A percentile compares a stretch with the other conserved stretches of the same genome.
These are phyloP conservation scores for Citrus mangshanensis DNA, from an alignment of 345 rosid genomes.

Conservation along the genomic window DNA sequence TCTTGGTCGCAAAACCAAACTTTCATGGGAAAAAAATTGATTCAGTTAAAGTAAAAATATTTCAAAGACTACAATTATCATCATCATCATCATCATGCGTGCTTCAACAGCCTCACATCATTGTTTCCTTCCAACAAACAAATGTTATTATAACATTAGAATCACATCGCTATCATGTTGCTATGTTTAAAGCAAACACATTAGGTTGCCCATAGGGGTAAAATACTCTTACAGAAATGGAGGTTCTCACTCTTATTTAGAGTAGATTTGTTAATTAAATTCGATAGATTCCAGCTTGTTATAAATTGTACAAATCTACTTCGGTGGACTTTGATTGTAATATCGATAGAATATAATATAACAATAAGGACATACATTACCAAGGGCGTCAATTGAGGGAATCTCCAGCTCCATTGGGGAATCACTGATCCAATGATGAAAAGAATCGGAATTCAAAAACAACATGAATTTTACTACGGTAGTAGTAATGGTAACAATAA, in stretches of 20 bases:
- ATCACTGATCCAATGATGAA: constrained; percentile 33
- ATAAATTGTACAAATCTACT: too few species aligned
- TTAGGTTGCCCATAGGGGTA: too few species aligned
- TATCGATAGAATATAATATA: too few species aligned
- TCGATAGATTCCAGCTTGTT: too few species aligned
- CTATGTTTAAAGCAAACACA: not conserved
- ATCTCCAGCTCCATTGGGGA: constrained; percentile 66
- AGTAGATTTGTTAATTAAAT: too few species aligned
- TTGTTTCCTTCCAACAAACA: not conserved
- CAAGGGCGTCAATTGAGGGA: constrained; percentile 68
- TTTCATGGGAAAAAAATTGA: too few species aligned
- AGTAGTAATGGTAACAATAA: too few species aligned
- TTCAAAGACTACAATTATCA: not conserved
- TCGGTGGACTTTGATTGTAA: too few species aligned
- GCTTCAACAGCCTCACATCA: not conserved
- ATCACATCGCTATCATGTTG: not conserved
- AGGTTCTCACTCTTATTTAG: too few species aligned
- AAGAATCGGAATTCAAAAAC: not conserved
- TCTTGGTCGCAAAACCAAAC: not conserved
- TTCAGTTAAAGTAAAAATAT: too few species aligned
- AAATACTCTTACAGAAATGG: too few species aligned
- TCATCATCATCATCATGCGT: not conserved
- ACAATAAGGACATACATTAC: constrained; percentile 54
- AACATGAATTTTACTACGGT: not conserved
- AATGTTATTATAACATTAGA: not conserved